Evolutionary conservation across 1,139 yeast species (phyloP).

Genomic region (Ashbya aceris): DNA sequence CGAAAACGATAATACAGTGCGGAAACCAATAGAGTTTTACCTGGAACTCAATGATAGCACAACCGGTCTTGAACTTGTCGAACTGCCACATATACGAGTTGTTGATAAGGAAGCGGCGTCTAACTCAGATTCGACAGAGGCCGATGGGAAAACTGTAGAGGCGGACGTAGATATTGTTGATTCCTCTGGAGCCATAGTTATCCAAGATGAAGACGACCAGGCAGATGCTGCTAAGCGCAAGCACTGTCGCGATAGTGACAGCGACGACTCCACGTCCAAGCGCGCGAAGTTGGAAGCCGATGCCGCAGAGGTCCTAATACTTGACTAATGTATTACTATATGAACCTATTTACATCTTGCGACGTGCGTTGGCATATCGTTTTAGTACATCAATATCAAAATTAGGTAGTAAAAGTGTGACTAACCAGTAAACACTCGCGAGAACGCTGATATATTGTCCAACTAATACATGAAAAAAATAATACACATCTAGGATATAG

Average conservation of each 20-base stretch:
- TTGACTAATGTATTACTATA: neutral
- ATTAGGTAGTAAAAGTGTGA: too few relatives aligned
- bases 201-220: slow-evolving; percentile 7
- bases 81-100: slow-evolving; percentile 29
- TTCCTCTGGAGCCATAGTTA: slow-evolving; percentile 9
- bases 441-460: slow-evolving; percentile 2
- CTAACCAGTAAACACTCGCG: neutral
- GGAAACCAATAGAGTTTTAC: slow-evolving; percentile 63
- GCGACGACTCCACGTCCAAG: neutral
- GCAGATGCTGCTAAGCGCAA: neutral
- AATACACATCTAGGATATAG: slow-evolving; percentile 10
- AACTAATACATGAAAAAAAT: slow-evolving; percentile 6
- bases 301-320: neutral
- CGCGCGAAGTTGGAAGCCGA: neutral
- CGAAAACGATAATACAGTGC: slow-evolving; percentile 42
- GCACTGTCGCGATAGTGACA: neutral
- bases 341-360: too few relatives aligned
- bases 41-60: slow-evolving; percentile 29
- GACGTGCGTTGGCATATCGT: too few relatives aligned
- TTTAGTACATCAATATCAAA: too few relatives aligned
- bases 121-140: slow-evolving; percentile 13
- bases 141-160: slow-evolving; percentile 15
- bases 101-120: slow-evolving; percentile 15
- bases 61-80: slow-evolving; percentile 21
- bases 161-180: slow-evolving; percentile 1